These are phyloP conservation scores for Sporothrix euskadiensis DNA, from an alignment of 2,329 filamentous ascomycete genomes.

Conservation along the genomic window DNA sequence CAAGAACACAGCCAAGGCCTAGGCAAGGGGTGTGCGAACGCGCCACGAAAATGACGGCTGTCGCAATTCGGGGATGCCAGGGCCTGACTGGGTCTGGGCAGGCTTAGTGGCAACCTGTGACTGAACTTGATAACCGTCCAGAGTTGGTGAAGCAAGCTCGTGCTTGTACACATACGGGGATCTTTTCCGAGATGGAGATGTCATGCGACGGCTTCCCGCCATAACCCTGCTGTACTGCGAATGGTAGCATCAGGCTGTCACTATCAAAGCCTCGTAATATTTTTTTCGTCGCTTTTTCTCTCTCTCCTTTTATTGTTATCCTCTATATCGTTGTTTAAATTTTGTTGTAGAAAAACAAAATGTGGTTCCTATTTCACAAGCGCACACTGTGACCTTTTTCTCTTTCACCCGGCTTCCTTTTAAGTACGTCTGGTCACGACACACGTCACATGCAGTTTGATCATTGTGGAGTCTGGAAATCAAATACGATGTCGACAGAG, in stretches of 20 bases:
- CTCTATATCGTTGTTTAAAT: not conserved
- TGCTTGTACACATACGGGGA: not conserved
- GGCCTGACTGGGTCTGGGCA: not conserved
- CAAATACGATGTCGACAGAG: not conserved
- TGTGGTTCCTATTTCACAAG: not conserved
- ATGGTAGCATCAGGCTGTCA: not conserved
- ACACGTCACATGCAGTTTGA: not conserved
- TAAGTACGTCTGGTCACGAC: not conserved
- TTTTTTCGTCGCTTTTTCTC: not conserved
- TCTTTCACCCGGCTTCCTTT: not conserved
- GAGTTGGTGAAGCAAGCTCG: not conserved
- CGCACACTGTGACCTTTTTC: not conserved
- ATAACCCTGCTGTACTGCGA: not conserved
- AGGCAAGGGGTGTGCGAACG: not conserved
- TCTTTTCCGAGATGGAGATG: not conserved
- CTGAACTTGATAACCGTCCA: not conserved
- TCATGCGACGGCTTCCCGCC: not conserved
- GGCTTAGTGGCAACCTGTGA: not conserved
- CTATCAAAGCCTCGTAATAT: not conserved
- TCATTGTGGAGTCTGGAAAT: not conserved
- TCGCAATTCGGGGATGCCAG: not conserved
- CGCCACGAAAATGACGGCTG: slow-evolving; percentile 6
- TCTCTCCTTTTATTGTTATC: not conserved
- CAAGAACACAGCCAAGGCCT: not conserved
- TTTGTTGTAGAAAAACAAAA: too few species aligned